Evolutionary conservation across 495 filamentous ascomycete genomes (phyloP).

Genomic region (Aspergillus steynii): DNA sequence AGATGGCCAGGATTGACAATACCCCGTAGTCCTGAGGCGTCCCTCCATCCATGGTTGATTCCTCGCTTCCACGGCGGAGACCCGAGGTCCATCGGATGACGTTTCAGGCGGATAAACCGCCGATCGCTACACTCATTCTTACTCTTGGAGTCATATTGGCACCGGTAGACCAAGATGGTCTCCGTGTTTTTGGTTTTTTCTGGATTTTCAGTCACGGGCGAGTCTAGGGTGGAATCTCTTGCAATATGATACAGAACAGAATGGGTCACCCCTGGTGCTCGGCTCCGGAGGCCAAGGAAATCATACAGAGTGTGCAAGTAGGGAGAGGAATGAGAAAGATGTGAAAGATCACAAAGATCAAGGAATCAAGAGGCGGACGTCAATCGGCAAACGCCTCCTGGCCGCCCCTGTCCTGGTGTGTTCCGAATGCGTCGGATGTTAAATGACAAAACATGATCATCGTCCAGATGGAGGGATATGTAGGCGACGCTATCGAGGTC

Average conservation of each 20-base stretch:
- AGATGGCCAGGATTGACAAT: too few species aligned
- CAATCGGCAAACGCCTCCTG: neutral
- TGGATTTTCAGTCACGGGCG: conserved; percentile 16
- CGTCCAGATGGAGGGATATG: conserved; percentile 15
- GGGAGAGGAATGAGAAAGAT: neutral
- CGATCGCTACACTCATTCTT: too few species aligned
- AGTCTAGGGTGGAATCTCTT: conserved; percentile 7
- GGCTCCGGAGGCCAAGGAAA: neutral
- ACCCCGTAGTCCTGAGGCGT: too few species aligned
- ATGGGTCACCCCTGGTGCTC: neutral
- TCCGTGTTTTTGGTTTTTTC: conserved; percentile 32
- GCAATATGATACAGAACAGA: conserved; percentile 16
- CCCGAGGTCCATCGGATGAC: too few species aligned
- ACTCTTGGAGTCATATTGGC: too few species aligned
- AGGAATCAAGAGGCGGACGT: neutral
- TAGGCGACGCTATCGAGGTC: conserved; percentile 18
- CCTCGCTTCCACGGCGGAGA: too few species aligned
- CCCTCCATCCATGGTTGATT: too few species aligned
- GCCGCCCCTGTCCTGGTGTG: neutral
- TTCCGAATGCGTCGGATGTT: neutral
- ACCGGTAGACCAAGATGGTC: conserved; percentile 23
- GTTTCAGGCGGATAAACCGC: too few species aligned
- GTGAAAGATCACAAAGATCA: neutral
- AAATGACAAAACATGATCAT: conserved; percentile 14
- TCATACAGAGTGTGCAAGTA: neutral